Base-by-base conservation (phyloP, 768 basidiomycete genomes). In the Mycena floridula region DNA sequence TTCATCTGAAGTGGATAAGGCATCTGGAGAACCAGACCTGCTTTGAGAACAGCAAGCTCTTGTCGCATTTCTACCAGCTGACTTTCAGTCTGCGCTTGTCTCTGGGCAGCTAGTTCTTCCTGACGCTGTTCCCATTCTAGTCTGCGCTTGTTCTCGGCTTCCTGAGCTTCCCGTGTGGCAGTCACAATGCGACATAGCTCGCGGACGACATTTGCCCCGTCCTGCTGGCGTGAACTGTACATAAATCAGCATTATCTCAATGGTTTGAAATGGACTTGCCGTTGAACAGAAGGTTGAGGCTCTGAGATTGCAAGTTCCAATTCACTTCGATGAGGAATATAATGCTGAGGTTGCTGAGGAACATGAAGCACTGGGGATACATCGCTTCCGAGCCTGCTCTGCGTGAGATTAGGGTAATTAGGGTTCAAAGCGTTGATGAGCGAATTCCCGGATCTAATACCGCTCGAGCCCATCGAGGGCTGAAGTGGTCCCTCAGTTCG, bases 351-450 rank as follows among this genome's bases (percentile, higher is more conserved):
- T 22, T 55, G 49, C 7, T 63, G 46, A 39, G 62, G 23, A 36
- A 40, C 54, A 51, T 0, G 55, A 47, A 3, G 57, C n/a, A n/a
- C n/a, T n/a, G n/a, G n/a, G n/a, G n/a, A n/a, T n/a, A n/a, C n/a
- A n/a, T n/a, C n/a, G n/a, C n/a, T n/a, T n/a, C n/a, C n/a, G n/a
- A n/a, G n/a, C n/a, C n/a, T n/a, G n/a, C 46, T 32, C 69, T 59
- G 16, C 60, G 51, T 49, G 15, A 65, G 54, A 42, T 76, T 74
- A 26, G 68, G 70, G 46, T 76, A 69, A 56, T 79, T 68, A 9
- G 85, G 85, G 59, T 88, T 89, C 54, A 89, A 79, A 5, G 86
- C 86, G 57, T 89, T 79, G 7, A 81, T 82, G 45, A 89, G 77
- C 61, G 88, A 84, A 67, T 84, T 88, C 48, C 78, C 73, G 53